These are phyloP conservation scores for Hibiscus mutabilis DNA, from an alignment of 345 rosid species.

Conservation along the genomic window DNA sequence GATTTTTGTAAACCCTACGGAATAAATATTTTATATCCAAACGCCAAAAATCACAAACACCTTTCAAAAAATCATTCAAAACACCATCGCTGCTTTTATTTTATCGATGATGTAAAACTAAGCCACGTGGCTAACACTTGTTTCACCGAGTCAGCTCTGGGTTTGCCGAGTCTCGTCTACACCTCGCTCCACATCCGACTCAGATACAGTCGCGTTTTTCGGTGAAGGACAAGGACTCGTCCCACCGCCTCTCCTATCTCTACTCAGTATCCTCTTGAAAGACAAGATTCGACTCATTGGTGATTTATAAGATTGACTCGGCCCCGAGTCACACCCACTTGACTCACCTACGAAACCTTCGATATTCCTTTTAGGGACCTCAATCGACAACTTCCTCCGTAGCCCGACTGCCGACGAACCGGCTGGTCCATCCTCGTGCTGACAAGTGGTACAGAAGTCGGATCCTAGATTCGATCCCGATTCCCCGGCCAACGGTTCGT, in stretches of 20 bases:
- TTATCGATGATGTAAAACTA: too few species aligned
- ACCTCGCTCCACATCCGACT: conserved; percentile 42
- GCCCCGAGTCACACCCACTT: conserved; percentile 6
- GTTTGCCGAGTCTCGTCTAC: conserved; percentile 17
- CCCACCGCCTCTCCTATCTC: conserved; percentile 33
- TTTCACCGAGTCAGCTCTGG: conserved; percentile 1
- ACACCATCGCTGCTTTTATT: too few species aligned
- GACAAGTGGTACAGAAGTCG: conserved; percentile 15
- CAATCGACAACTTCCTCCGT: conserved; percentile 36
- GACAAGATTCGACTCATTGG: conserved; percentile 56
- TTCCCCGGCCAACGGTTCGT: background rate
- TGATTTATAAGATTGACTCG: conserved; percentile 44
- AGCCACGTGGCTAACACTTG: background rate
- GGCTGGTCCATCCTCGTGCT: conserved; percentile 13
- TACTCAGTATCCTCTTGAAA: conserved; percentile 44
- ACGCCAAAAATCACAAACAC: too few species aligned
- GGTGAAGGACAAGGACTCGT: conserved; percentile 17
- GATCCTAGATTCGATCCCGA: conserved; percentile 22
- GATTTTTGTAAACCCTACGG: too few species aligned
- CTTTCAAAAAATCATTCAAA: too few species aligned
- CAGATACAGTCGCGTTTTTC: conserved; percentile 13
- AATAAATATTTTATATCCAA: too few species aligned
- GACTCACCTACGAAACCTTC: conserved; percentile 25
- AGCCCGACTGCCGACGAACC: conserved; percentile 18
- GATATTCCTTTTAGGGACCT: conserved; percentile 29